These are phyloP conservation scores for Hypoxylon sp. DNA, from an alignment of 2,329 filamentous ascomycete species.

Conservation along the genomic window DNA sequence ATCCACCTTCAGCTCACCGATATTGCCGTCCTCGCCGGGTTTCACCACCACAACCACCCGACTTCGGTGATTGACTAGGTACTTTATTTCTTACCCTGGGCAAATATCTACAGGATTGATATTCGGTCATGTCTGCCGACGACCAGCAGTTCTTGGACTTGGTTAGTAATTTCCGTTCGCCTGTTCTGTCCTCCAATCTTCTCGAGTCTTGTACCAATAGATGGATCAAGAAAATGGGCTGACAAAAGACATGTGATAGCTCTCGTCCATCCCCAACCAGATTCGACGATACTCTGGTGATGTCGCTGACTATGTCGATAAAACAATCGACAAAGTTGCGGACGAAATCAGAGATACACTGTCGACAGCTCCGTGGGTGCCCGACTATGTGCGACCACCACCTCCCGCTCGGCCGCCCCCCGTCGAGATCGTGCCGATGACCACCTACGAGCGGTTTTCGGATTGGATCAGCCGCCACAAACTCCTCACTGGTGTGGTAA, in stretches of 20 bases:
- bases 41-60: slow-evolving; percentile 27
- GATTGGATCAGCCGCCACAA: slow-evolving; percentile 81
- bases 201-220: background rate
- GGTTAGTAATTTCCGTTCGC: slow-evolving; percentile 63
- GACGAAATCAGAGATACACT: slow-evolving; percentile 76
- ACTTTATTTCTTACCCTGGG: slow-evolving; percentile 1
- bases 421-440: slow-evolving; percentile 51
- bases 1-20: slow-evolving; percentile 23
- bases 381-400: slow-evolving; percentile 72
- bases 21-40: slow-evolving; percentile 16
- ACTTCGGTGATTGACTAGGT: slow-evolving; percentile 2
- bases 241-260: slow-evolving; percentile 53
- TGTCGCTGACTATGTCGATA: slow-evolving; percentile 84
- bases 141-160: slow-evolving; percentile 83
- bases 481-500: slow-evolving; percentile 76
- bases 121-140: slow-evolving; percentile 75
- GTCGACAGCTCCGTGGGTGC: slow-evolving; percentile 78
- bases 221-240: slow-evolving; percentile 14
- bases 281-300: slow-evolving; percentile 77
- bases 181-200: background rate
- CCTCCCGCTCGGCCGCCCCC: slow-evolving; percentile 63
- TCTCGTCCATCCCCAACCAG: slow-evolving; percentile 69
- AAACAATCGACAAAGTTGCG: slow-evolving; percentile 82
- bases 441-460: slow-evolving; percentile 67
- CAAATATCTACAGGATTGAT: slow-evolving; percentile 9